A percentile compares a stretch with the other conserved stretches of the same genome.
Evolutionary conservation across 2,329 filamentous ascomycete species (phyloP).

Genomic region (Aspergillus unguis): DNA sequence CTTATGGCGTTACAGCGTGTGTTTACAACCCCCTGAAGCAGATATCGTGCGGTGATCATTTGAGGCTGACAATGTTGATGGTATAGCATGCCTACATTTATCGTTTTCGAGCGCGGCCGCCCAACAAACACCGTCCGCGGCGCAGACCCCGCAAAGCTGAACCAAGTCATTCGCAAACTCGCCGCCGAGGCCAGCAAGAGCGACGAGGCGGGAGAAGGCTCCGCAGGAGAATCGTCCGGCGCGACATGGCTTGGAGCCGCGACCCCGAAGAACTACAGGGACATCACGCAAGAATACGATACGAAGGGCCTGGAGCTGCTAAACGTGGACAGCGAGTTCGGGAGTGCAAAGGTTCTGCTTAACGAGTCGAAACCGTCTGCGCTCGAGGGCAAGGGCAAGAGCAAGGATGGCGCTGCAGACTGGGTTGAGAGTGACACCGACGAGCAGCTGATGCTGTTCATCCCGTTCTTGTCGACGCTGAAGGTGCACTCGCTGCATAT

Average conservation of each 20-base stretch:
- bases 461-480: slow-evolving; percentile 81
- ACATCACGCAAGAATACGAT: slow-evolving; percentile 81
- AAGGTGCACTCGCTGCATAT: slow-evolving; percentile 87
- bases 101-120: slow-evolving; percentile 74
- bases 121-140: slow-evolving; percentile 68
- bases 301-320: slow-evolving; percentile 76
- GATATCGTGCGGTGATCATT: neutral
- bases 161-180: slow-evolving; percentile 68
- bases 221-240: slow-evolving; percentile 43
- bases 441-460: slow-evolving; percentile 89
- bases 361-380: slow-evolving; percentile 64
- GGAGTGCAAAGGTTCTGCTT: slow-evolving; percentile 70
- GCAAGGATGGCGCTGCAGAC: slow-evolving; percentile 57
- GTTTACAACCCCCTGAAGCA: slow-evolving; percentile 18
- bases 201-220: slow-evolving; percentile 37
- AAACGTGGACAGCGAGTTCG: slow-evolving; percentile 77
- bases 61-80: neutral
- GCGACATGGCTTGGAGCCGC: slow-evolving; percentile 67
- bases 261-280: slow-evolving; percentile 74
- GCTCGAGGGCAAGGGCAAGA: slow-evolving; percentile 44
- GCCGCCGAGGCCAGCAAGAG: slow-evolving; percentile 58
- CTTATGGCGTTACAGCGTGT: slow-evolving; percentile 68
- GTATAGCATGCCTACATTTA: slow-evolving; percentile 79
- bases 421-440: slow-evolving; percentile 97
- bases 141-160: slow-evolving; percentile 68